phyloP scores from a whole-genome alignment of 2,329 filamentous ascomycete genomes.

The Aaosphaeria arxii region DNA sequence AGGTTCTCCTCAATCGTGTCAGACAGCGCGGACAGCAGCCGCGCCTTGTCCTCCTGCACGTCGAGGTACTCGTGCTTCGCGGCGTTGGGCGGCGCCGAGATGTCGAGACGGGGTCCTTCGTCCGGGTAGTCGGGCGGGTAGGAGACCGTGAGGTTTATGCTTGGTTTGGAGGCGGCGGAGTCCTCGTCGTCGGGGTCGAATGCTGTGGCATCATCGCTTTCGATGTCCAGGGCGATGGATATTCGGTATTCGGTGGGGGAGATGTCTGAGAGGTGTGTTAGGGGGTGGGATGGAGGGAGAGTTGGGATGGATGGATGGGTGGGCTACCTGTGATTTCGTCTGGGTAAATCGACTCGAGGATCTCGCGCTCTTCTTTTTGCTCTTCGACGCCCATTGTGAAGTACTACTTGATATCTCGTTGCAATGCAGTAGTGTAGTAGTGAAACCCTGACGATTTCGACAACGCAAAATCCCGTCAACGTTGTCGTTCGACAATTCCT shows the following conservation, averaged over 20 bases:
- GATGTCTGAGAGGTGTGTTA: slow-evolving; percentile 60
- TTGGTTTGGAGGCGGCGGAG: slow-evolving; percentile 52
- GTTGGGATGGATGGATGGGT: background rate
- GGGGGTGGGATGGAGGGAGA: background rate
- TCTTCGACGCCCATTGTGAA: slow-evolving; percentile 64
- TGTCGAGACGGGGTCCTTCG: slow-evolving; percentile 75
- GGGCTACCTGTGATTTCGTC: slow-evolving; percentile 85
- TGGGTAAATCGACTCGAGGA: slow-evolving; percentile 96
- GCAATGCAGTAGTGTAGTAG: background rate
- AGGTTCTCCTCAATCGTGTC: slow-evolving; percentile 86
- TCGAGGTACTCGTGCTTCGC: slow-evolving; percentile 71
- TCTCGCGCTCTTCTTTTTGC: slow-evolving; percentile 92
- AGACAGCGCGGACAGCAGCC: slow-evolving; percentile 67
- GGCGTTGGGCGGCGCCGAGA: slow-evolving; percentile 70
- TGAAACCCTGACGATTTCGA: too few species aligned
- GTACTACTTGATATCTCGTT: slow-evolving; percentile 2
- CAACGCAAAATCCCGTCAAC: too few species aligned
- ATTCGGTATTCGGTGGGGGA: slow-evolving; percentile 88
- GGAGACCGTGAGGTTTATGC: slow-evolving; percentile 76
- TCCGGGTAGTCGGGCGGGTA: slow-evolving; percentile 94
- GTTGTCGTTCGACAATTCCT: slow-evolving; percentile 33
- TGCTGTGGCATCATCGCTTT: too few species aligned
- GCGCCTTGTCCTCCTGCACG: slow-evolving; percentile 73
- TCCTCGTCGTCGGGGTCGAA: slow-evolving; percentile 56
- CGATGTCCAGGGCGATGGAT: slow-evolving; percentile 76